Base-by-base conservation (phyloP, 73 alveolate genomes). In the Stentor coeruleus region DNA sequence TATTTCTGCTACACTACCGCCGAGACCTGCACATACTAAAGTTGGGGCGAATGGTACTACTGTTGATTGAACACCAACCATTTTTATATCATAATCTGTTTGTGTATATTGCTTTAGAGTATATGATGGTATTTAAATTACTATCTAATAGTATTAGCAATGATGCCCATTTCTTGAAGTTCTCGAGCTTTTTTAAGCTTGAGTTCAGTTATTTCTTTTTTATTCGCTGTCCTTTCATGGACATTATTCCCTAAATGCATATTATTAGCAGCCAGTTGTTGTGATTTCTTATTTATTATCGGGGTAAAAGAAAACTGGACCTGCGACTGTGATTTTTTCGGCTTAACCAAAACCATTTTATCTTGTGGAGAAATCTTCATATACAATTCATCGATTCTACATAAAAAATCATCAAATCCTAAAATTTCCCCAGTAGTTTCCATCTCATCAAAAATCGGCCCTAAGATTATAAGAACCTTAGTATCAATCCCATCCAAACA, bases 1-100 rank as follows among this genome's bases (percentile, higher is more conserved):
- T 20, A 75, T n/a, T 39, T 75, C 83, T n/a, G 83, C 83, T 1
- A 75, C 28, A 35, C 35, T 40, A 35, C 83, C 83, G 33, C 74
- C 59, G 0, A 75, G n/a, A 36, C 83, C 83, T 20, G 83, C 83
- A 26, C 77, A 37, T 26, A 75, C 20, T n/a, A 75, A 14, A 6
- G 59, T 37, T 14, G 59, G 58, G 39, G 15, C 35, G 33, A 75
- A 39, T 26, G 83, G 83, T 2, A 75, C 11, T 30, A 1, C 39
- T 36, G 59, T 75, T 75, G n/a, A 31, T 1, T 20, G 37, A 66
- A 20, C 37, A 20, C 79, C 79, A 20, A 66, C 79, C 79, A 66
- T 66, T 26, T 66, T 49, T 49, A 6, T 49, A 11, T 49, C 6
- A 49, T 20, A 6, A 49, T 49, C 6, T 49, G 66, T n/a, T n/a